Evolutionary conservation across 495 filamentous ascomycete genomes (phyloP).

Genomic region (Penicillium desertorum): DNA sequence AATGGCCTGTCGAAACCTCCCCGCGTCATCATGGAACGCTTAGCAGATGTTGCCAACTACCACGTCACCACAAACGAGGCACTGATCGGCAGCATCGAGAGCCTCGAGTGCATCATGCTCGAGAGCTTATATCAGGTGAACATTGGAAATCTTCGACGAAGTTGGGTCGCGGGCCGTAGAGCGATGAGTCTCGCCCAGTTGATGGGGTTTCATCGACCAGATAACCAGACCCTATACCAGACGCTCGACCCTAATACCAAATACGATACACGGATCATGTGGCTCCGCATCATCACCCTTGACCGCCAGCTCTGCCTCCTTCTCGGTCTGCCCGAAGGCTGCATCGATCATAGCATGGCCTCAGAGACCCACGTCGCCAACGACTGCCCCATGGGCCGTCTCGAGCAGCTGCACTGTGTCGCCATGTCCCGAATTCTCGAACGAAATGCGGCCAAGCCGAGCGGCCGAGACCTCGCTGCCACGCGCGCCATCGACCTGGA

Average conservation of each 20-base stretch:
- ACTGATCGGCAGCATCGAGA: constrained; percentile 27
- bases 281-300: constrained; percentile 28
- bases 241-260: constrained; percentile 14
- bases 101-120: constrained; percentile 45
- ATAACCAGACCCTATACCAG: constrained; percentile 8
- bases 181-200: constrained; percentile 43
- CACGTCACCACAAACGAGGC: constrained; percentile 15
- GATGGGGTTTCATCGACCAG: constrained; percentile 42
- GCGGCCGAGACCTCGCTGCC: constrained; percentile 15
- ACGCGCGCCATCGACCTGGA: constrained; percentile 43
- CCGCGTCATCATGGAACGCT: constrained; percentile 4
- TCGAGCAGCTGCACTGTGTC: constrained; percentile 17
- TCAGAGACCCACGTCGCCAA: background rate
- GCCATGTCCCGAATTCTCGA: constrained; percentile 42
- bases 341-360: constrained; percentile 34
- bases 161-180: constrained; percentile 40
- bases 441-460: constrained; percentile 31
- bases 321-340: constrained; percentile 47
- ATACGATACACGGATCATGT: constrained; percentile 21
- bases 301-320: constrained; percentile 49
- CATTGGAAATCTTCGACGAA: constrained; percentile 43
- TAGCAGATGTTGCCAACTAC: constrained; percentile 6
- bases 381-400: constrained; percentile 15
- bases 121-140: constrained; percentile 44
- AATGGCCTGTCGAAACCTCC: constrained; percentile 13